Conservation (phyloP, 2,329 filamentous ascomycete genomes). For the Aspergillus unguis region DNA sequence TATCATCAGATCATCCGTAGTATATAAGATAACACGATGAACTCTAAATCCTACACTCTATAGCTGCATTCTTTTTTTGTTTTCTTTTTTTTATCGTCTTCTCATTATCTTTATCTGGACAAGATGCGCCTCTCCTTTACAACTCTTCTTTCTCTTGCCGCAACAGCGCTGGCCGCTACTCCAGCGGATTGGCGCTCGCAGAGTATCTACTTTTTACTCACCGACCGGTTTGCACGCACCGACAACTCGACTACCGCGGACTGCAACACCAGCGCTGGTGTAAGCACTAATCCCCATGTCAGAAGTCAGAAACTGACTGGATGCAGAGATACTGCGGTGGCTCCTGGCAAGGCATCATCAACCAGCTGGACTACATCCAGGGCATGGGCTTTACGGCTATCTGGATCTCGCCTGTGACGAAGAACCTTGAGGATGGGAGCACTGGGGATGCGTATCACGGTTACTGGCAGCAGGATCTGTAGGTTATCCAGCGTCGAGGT, state of each 20-base stretch:
- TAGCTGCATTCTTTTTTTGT: too few relatives aligned
- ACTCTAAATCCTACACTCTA: too few relatives aligned
- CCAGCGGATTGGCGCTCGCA: constrained; percentile 40
- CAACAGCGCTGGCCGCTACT: constrained; percentile 29
- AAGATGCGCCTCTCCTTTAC: too few relatives aligned
- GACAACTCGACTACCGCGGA: constrained; percentile 37
- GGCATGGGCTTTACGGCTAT: constrained; percentile 49
- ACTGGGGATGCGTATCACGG: constrained; percentile 48
- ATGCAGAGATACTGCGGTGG: constrained; percentile 47
- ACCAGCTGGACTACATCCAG: constrained; percentile 50
- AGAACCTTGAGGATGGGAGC: constrained; percentile 36
- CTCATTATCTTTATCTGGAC: too few relatives aligned
- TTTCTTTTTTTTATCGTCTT: too few relatives aligned
- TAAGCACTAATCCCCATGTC: constrained; percentile 7
- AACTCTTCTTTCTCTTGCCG: constrained; percentile 18
- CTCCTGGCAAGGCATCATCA: constrained; percentile 49
- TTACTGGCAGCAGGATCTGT: constrained; percentile 51
- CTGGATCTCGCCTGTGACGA: constrained; percentile 48
- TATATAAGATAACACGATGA: background rate
- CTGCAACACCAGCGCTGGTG: constrained; percentile 27
- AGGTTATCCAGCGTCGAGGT: background rate
- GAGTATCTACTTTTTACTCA: constrained; percentile 47
- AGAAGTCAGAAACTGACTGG: background rate
- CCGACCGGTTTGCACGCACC: constrained; percentile 44
- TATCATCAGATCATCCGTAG: constrained; percentile 10